Evolutionary conservation across 768 basidiomycete genomes (phyloP).

Genomic region (Amanita fuliginea): DNA sequence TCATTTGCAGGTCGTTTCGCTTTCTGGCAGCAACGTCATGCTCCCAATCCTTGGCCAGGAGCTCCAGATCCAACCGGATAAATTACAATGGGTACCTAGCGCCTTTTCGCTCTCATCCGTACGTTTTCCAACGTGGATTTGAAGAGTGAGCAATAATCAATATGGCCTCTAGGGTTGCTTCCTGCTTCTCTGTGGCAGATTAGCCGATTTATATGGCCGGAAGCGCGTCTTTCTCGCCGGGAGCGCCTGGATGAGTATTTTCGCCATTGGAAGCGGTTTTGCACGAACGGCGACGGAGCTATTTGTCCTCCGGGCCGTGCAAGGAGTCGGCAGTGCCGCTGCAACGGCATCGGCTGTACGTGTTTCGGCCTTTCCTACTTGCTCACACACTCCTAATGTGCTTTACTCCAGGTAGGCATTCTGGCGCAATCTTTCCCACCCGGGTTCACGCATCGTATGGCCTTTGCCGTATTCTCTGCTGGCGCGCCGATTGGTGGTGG

Average conservation of each 20-base stretch:
- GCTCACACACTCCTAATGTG: neutral
- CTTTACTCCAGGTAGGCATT: slow-evolving; percentile 51
- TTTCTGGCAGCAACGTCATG: neutral
- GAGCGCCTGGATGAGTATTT: slow-evolving; percentile 36
- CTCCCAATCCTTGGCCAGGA: neutral
- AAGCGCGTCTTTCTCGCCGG: slow-evolving; percentile 60
- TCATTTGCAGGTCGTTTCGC: neutral
- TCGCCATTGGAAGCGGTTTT: slow-evolving; percentile 59
- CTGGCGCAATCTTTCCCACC: slow-evolving; percentile 66
- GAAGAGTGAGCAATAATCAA: neutral
- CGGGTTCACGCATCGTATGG: slow-evolving; percentile 49
- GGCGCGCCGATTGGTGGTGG: slow-evolving; percentile 78
- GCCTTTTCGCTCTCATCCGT: neutral
- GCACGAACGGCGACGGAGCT: slow-evolving; percentile 27
- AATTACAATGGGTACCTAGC: neutral
- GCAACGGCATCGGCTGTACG: slow-evolving; percentile 57
- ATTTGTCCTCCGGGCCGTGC: slow-evolving; percentile 55
- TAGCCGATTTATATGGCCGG: slow-evolving; percentile 74
- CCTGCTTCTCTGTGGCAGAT: slow-evolving; percentile 30
- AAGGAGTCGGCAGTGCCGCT: slow-evolving; percentile 72
- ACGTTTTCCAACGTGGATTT: too few relatives aligned
- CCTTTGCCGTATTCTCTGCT: slow-evolving; percentile 77
- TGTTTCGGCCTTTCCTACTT: too few relatives aligned
- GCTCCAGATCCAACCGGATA: neutral
- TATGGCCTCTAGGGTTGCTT: neutral